These are phyloP conservation scores for Candida pseudoglaebosa DNA, from an alignment of 805 yeast species.

Conservation along the genomic window DNA sequence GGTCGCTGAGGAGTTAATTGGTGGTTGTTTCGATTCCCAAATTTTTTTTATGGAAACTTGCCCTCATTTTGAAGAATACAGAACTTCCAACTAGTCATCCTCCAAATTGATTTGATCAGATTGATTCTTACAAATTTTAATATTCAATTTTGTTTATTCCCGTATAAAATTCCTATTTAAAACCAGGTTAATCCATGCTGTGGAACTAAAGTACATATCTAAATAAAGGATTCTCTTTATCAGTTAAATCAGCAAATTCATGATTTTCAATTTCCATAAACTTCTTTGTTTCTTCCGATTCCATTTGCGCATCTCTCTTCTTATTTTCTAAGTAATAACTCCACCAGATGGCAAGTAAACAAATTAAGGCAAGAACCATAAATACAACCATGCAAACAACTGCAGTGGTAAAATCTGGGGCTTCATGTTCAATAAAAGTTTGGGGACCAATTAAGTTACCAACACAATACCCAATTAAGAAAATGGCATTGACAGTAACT, in stretches of 20 bases:
- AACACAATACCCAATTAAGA: constrained; percentile 47
- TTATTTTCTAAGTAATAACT: constrained; percentile 34
- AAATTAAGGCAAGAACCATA: constrained; percentile 20
- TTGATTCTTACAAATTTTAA: too few species aligned
- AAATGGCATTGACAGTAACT: constrained; percentile 40
- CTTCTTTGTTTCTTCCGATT: constrained; percentile 12
- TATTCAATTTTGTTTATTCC: too few species aligned
- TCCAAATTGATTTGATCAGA: too few species aligned
- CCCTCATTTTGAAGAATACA: too few species aligned
- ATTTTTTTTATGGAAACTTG: too few species aligned
- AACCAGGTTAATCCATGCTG: not conserved
- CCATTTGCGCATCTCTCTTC: constrained; percentile 24
- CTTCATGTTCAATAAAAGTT: constrained; percentile 40
- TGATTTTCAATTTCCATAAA: constrained; percentile 31
- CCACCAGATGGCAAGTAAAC: constrained; percentile 22
- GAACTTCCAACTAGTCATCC: too few species aligned
- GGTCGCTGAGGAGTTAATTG: too few species aligned
- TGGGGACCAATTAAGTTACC: constrained; percentile 59
- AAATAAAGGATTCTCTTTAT: constrained; percentile 50
- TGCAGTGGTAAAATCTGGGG: constrained; percentile 42
- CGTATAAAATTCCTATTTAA: not conserved
- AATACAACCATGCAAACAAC: constrained; percentile 38
- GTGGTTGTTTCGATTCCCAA: too few species aligned
- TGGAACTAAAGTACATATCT: constrained; percentile 29
- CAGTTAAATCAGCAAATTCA: constrained; percentile 53